Percentiles rank a stretch among this genome's conserved stretches.
phyloP scores from a whole-genome alignment of 192 early-diverging fungal genomes.

The Gigaspora rosea region DNA sequence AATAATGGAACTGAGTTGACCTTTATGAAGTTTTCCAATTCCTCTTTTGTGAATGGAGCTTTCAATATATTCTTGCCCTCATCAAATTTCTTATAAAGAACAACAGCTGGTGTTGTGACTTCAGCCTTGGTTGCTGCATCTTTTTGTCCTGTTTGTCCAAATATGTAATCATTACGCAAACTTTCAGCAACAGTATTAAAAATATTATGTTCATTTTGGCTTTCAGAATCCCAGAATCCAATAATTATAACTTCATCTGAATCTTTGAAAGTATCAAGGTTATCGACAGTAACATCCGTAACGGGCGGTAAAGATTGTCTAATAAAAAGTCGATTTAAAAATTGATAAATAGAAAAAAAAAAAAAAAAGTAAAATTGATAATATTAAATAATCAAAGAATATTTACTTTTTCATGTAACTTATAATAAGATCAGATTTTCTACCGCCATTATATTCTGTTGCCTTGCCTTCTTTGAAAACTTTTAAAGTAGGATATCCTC shows the following conservation, averaged over 20 bases:
- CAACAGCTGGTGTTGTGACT: slow-evolving; percentile 64
- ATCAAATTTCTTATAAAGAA: slow-evolving; percentile 91
- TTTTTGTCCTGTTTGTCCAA: slow-evolving; percentile 76
- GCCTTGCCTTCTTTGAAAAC: slow-evolving; percentile 75
- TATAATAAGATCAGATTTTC: slow-evolving; percentile 85
- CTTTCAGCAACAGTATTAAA: slow-evolving; percentile 72
- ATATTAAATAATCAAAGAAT: background rate
- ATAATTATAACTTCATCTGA: slow-evolving; percentile 91
- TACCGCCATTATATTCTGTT: slow-evolving; percentile 82
- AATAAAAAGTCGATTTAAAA: background rate
- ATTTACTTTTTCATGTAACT: slow-evolving; percentile 90
- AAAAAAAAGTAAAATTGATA: background rate
- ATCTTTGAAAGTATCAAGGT: slow-evolving; percentile 71
- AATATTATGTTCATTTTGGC: slow-evolving; percentile 63
- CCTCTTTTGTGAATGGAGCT: slow-evolving; percentile 58
- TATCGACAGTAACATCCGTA: slow-evolving; percentile 65
- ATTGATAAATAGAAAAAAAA: too few species aligned
- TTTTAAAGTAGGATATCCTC: slow-evolving; percentile 94
- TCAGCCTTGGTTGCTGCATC: slow-evolving; percentile 56
- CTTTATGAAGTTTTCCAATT: slow-evolving; percentile 73
- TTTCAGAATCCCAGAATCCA: slow-evolving; percentile 70
- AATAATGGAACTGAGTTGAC: slow-evolving; percentile 80
- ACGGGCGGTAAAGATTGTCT: slow-evolving; percentile 85
- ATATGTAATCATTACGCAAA: slow-evolving; percentile 84
- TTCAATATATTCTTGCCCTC: slow-evolving; percentile 77